Percentiles rank a stretch among this genome's conserved stretches.
phyloP scores from a whole-genome alignment of 2,329 filamentous ascomycete genomes.

The Metarhizium rileyi region DNA sequence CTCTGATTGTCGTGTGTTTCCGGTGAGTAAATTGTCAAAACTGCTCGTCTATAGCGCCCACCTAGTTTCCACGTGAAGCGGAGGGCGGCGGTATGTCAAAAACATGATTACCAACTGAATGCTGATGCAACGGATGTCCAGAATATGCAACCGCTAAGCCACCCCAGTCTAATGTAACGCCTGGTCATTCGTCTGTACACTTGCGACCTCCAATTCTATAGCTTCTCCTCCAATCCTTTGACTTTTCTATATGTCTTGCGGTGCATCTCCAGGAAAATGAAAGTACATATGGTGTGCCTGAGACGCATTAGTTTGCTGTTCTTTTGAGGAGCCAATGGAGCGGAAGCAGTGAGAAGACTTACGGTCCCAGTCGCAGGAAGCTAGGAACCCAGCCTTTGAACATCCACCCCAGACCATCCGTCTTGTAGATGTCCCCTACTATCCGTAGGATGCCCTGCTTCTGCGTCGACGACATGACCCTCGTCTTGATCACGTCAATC shows the following conservation, averaged over 20 bases:
- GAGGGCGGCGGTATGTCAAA: not conserved
- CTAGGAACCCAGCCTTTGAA: constrained; percentile 87
- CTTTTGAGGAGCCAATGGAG: not conserved
- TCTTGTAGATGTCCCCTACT: constrained; percentile 55
- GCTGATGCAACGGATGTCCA: not conserved
- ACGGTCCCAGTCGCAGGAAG: constrained; percentile 56
- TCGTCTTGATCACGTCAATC: constrained; percentile 82
- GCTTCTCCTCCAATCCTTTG: constrained; percentile 25
- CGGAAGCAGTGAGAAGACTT: constrained; percentile 21
- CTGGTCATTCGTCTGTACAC: constrained; percentile 5
- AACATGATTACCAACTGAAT: not conserved
- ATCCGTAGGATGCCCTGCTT: constrained; percentile 45
- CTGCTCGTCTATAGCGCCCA: not conserved
- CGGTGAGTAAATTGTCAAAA: not conserved
- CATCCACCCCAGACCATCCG: constrained; percentile 71
- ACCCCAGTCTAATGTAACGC: constrained; percentile 5
- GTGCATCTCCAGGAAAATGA: constrained; percentile 79
- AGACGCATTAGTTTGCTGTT: not conserved
- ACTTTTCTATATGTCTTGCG: constrained; percentile 62
- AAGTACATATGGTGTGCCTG: constrained; percentile 76
- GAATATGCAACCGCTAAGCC: not conserved
- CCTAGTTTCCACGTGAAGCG: not conserved
- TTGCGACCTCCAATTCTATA: constrained; percentile 13
- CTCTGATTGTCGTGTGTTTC: not conserved
- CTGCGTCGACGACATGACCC: constrained; percentile 63